Evolutionary conservation across 1,284 basidiomycete species (phyloP).

Genomic region (Meripilus lineatus): DNA sequence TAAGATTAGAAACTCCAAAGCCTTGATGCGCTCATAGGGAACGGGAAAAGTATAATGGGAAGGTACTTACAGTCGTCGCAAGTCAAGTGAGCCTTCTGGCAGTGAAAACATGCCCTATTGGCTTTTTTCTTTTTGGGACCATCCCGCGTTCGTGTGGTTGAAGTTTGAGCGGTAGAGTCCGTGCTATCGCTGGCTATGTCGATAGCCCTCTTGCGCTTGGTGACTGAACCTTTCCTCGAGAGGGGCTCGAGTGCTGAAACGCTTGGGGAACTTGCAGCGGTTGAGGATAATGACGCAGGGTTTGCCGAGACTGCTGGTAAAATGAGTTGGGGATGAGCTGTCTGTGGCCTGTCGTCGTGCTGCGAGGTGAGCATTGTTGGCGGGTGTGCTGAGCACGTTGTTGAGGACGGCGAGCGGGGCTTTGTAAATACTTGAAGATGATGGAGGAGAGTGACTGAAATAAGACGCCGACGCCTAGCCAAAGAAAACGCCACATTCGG

Average conservation of each 20-base stretch:
- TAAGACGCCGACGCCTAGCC: no score
- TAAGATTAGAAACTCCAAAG: no score
- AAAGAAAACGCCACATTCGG: no score
- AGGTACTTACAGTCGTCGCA: slow-evolving; percentile 87
- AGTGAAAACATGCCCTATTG: slow-evolving; percentile 89
- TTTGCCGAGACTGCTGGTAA: slow-evolving; percentile 5
- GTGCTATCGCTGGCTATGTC: slow-evolving; percentile 45
- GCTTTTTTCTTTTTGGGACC: slow-evolving; percentile 90
- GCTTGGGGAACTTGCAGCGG: slow-evolving; percentile 18
- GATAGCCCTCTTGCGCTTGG: slow-evolving; percentile 45
- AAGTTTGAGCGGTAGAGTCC: slow-evolving; percentile 35
- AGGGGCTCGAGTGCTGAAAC: slow-evolving; percentile 12
- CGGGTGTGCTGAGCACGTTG: not conserved
- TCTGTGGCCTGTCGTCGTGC: slow-evolving; percentile 12
- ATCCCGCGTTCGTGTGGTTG: slow-evolving; percentile 44
- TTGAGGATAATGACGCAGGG: slow-evolving; percentile 13
- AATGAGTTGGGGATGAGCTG: slow-evolving; percentile 17
- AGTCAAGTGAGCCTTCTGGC: slow-evolving; percentile 94
- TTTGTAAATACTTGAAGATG: no score
- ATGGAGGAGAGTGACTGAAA: no score
- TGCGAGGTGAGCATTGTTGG: not conserved
- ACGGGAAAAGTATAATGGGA: no score
- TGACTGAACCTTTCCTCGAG: slow-evolving; percentile 18
- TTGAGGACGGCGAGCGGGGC: not conserved
- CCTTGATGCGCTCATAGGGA: no score